phyloP scores from a whole-genome alignment of 257 asterid genomes.

The Lycium barbarum region DNA sequence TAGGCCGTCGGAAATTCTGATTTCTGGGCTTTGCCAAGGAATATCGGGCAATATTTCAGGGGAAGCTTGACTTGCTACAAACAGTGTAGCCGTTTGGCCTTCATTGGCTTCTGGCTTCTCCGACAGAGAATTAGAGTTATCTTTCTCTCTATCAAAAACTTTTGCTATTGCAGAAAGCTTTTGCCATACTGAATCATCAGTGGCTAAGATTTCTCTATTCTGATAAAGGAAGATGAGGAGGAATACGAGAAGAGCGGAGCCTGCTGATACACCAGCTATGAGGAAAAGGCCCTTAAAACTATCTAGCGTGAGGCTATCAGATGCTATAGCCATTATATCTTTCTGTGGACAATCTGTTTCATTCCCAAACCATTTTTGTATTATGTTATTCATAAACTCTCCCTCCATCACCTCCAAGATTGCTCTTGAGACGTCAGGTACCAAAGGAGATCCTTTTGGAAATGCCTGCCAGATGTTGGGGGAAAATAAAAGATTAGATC shows the following conservation, averaged over 20 bases:
- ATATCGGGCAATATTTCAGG: background rate
- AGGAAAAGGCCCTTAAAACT: slow-evolving; percentile 48
- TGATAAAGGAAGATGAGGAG: slow-evolving; percentile 41
- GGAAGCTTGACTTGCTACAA: background rate
- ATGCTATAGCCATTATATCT: background rate
- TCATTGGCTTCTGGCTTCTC: background rate
- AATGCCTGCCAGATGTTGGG: slow-evolving; percentile 36
- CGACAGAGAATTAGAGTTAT: background rate
- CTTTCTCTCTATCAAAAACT: slow-evolving; percentile 42
- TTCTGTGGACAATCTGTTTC: slow-evolving; percentile 20
- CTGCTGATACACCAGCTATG: slow-evolving; percentile 43
- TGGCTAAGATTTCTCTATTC: slow-evolving; percentile 37
- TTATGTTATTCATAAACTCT: slow-evolving; percentile 34
- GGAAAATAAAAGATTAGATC: background rate
- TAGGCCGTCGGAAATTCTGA: slow-evolving; percentile 28
- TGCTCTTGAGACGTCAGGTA: slow-evolving; percentile 48
- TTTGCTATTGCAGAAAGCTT: slow-evolving; percentile 48
- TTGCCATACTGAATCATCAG: slow-evolving; percentile 38
- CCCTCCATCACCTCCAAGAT: slow-evolving; percentile 41
- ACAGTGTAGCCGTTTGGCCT: background rate
- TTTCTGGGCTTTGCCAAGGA: slow-evolving; percentile 36
- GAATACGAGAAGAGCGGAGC: slow-evolving; percentile 47
- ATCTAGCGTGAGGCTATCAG: slow-evolving; percentile 37
- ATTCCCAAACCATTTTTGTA: slow-evolving; percentile 37
- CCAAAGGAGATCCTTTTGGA: slow-evolving; percentile 52